A percentile compares a stretch with the other conserved stretches of the same genome.
phyloP scores from a whole-genome alignment of 2,329 filamentous ascomycete genomes.

The Paramyrothecium sp. region DNA sequence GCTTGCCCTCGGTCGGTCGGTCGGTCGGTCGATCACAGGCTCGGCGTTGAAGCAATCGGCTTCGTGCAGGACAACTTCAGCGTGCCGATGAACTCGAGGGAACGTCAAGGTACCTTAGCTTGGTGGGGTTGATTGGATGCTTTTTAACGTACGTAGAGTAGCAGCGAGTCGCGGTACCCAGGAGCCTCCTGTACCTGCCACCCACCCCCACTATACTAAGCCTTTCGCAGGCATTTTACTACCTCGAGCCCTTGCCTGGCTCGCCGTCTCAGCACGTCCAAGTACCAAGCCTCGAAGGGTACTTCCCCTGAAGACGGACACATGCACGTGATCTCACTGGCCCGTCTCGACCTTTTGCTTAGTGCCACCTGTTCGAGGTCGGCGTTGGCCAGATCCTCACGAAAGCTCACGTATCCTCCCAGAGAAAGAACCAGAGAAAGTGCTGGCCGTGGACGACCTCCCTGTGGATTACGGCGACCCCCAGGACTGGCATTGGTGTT shows the following conservation, averaged over 20 bases:
- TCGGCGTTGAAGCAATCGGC: not conserved
- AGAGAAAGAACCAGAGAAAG: constrained; percentile 17
- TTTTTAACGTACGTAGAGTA: constrained; percentile 5
- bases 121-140: too few relatives aligned
- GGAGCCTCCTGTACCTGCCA: too few relatives aligned
- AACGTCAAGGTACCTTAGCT: not conserved
- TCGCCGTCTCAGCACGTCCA: not conserved
- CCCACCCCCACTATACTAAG: too few relatives aligned
- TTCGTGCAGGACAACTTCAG: not conserved
- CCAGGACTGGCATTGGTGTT: constrained; percentile 24
- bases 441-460: constrained; percentile 23
- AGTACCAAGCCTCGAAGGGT: not conserved
- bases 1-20: constrained; percentile 13
- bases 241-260: too few relatives aligned
- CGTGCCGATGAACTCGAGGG: not conserved
- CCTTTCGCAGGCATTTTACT: too few relatives aligned
- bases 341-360: constrained; percentile 19
- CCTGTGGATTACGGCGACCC: constrained; percentile 24
- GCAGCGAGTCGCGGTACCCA: too few relatives aligned
- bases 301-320: not conserved
- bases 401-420: constrained; percentile 26
- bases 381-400: constrained; percentile 35
- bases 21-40: too few relatives aligned
- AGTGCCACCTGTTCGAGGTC: constrained; percentile 39
- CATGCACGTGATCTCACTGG: constrained; percentile 28